Percentiles rank a stretch among this genome's conserved stretches.
phyloP scores from a whole-genome alignment of 441 rosid genomes.

The Euphorbia corollata region DNA sequence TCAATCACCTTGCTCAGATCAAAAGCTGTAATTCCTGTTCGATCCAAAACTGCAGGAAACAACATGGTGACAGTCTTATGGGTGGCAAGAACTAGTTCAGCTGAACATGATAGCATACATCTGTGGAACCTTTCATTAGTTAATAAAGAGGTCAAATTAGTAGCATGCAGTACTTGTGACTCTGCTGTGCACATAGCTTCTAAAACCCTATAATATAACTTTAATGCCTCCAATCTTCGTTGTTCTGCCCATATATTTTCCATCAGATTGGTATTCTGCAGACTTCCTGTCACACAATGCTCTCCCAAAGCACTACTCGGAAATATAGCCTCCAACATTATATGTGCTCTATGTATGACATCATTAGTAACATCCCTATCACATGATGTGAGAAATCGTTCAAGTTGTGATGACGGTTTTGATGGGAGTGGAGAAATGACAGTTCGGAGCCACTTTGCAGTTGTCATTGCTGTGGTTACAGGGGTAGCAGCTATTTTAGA shows the following conservation, averaged over 20 bases:
- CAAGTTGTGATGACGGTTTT: slow-evolving; percentile 68
- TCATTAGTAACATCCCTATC: slow-evolving; percentile 75
- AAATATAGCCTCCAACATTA: slow-evolving; percentile 86
- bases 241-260: slow-evolving; percentile 96
- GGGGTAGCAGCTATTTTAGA: slow-evolving; percentile 70
- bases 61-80: slow-evolving; percentile 88
- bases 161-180: slow-evolving; percentile 68
- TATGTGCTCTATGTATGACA: slow-evolving; percentile 70
- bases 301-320: slow-evolving; percentile 67
- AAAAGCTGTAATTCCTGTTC: slow-evolving; percentile 96
- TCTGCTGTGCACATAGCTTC: slow-evolving; percentile 96
- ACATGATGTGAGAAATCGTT: slow-evolving; percentile 65
- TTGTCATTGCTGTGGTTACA: slow-evolving; percentile 88
- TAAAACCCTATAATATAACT: slow-evolving; percentile 81
- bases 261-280: slow-evolving; percentile 71
- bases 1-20: slow-evolving; percentile 98
- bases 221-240: slow-evolving; percentile 72
- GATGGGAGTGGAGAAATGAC: slow-evolving; percentile 71
- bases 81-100: slow-evolving; percentile 89
- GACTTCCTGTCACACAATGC: slow-evolving; percentile 50
- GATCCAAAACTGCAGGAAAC: slow-evolving; percentile 92
- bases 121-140: slow-evolving; percentile 97
- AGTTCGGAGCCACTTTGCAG: slow-evolving; percentile 93
- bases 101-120: slow-evolving; percentile 98
- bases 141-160: slow-evolving; percentile 75